phyloP scores from a whole-genome alignment of 805 yeast genomes.

The Lipomyces yamanashiensis region DNA sequence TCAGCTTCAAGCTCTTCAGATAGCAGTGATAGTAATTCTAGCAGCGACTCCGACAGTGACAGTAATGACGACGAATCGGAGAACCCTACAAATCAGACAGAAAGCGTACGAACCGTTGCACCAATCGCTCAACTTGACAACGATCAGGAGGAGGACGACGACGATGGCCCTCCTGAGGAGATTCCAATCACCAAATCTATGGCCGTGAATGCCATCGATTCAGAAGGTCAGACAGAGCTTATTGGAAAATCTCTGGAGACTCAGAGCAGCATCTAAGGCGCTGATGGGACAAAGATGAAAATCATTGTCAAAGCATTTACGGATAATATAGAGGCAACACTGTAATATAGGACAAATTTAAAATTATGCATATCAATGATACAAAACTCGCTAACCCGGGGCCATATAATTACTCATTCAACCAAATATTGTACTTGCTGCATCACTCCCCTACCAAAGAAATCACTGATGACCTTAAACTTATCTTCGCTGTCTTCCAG shows the following conservation, averaged over 20 bases:
- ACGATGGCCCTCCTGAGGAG: slow-evolving; percentile 13
- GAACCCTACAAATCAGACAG: background rate
- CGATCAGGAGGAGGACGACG: background rate
- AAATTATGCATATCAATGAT: background rate
- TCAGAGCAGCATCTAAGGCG: background rate
- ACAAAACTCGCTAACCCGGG: slow-evolving; percentile 2
- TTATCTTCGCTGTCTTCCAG: slow-evolving; percentile 60
- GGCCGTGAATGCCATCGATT: background rate
- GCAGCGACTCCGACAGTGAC: slow-evolving; percentile 8
- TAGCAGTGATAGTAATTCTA: background rate
- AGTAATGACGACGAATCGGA: background rate
- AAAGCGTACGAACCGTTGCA: no score
- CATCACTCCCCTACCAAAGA: slow-evolving; percentile 87
- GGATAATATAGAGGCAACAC: background rate
- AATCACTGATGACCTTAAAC: slow-evolving; percentile 77
- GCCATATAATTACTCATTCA: slow-evolving; percentile 6
- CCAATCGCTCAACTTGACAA: background rate
- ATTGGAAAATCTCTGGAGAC: no score
- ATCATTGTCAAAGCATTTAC: background rate
- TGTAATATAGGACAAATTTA: background rate
- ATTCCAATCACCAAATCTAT: background rate
- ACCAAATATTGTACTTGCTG: slow-evolving; percentile 46
- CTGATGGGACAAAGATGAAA: background rate
- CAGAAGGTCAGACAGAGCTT: background rate
- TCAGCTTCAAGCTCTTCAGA: background rate